Base-by-base conservation (phyloP, 2,329 filamentous ascomycete genomes). In the Chaetomium globosum region DNA sequence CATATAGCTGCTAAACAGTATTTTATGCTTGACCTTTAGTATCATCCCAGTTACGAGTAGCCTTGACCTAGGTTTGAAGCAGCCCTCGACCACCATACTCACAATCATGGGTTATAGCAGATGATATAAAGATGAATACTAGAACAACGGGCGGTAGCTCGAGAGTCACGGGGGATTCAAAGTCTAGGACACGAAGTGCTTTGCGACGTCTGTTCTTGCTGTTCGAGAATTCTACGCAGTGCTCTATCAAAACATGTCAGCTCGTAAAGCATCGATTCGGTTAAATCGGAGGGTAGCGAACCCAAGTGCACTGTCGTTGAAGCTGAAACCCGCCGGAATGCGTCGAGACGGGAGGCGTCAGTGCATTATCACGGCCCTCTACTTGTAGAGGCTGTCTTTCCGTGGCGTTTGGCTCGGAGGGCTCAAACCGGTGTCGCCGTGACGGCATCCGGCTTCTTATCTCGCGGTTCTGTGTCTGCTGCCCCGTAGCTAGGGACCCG, bases 401-500 rank as follows among this genome's bases (percentile, higher is more conserved):
- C 39, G n/a, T 23, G 7, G 12, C 46, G 23, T 23, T 23, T 9
- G 4, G 9, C 46, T 48, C 8, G 26, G 3, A 9, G 28, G 1
- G 26, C 16, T 53, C 16, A 53, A 5, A 30, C 51, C 26, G 51
- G 26, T 28, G 9, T 16, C 3, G 51, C 31, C 2, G 16, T 31
- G 13, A n/a, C 26, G 8, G 51, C 8, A n/a, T 19, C 51, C 51
- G 26, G 5, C 26, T 53, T 53, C 13, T 30, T 53, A 28, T 53
- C 26, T 1, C 19, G 26, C 28, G 51, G 26, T 30, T n/a, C 49
- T 5, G 12, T 28, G 49, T 56, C 59, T 21, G 28, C 31, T 10
- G 55, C 39, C 10, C 64, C 64, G 8, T 63, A 66, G 9, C 55
- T 43, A 9, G 46, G 56, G 1, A 13, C 46, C 2, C 52, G 60